phyloP scores from a whole-genome alignment of 768 basidiomycete genomes.

The Termitomyces sp. region DNA sequence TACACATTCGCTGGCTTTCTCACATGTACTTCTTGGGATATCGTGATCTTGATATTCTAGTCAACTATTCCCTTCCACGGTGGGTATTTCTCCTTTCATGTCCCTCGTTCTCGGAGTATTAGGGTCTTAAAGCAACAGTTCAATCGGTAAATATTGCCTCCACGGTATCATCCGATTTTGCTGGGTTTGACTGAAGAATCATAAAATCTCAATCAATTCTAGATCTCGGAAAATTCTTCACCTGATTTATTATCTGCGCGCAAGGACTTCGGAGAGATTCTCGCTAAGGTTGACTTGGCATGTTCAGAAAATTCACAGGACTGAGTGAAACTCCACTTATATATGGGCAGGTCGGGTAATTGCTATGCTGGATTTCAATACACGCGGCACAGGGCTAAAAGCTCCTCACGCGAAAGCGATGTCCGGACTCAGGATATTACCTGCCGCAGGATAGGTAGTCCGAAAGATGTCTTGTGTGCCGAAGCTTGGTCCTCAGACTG shows the following conservation, averaged over 20 bases:
- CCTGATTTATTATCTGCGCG: too few relatives aligned
- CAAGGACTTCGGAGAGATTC: too few relatives aligned
- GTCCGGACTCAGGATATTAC: too few relatives aligned
- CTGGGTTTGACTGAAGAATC: too few relatives aligned
- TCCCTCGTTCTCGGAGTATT: not conserved
- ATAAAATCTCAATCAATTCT: too few relatives aligned
- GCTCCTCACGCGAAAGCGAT: not conserved
- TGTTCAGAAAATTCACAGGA: not conserved
- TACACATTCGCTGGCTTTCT: not conserved
- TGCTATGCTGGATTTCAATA: not conserved
- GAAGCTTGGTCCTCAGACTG: not conserved
- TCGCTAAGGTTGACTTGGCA: too few relatives aligned
- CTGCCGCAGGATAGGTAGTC: not conserved
- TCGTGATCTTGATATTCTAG: not conserved
- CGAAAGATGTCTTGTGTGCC: not conserved
- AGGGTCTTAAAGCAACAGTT: not conserved
- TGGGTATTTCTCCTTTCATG: too few relatives aligned
- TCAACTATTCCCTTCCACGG: too few relatives aligned
- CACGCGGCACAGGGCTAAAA: not conserved
- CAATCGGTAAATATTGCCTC: too few relatives aligned
- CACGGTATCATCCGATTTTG: not conserved
- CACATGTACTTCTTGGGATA: not conserved
- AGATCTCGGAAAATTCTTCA: too few relatives aligned
- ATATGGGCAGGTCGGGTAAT: not conserved
- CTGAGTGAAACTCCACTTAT: not conserved